Evolutionary conservation across 352 stramenopile species (phyloP).

Genomic region (Hyaloperonospora arabidopsidis): DNA sequence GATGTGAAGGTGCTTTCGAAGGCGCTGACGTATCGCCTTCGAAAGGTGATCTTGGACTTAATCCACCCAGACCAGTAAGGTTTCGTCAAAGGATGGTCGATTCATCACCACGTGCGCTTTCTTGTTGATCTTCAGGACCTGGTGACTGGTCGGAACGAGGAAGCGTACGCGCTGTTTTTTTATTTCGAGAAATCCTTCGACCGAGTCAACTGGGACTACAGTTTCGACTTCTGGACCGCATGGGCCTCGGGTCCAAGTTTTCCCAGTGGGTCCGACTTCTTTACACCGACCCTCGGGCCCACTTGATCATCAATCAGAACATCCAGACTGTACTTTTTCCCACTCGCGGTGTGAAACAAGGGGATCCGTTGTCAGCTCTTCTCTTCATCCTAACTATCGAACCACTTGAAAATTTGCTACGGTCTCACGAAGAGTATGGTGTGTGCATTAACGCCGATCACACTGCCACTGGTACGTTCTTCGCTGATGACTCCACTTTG

Average conservation of each 20-base stretch:
- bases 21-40: neutral
- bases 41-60: neutral
- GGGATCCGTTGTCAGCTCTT: neutral
- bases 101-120: neutral
- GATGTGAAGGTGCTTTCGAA: neutral
- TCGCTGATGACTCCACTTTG: constrained; percentile 4
- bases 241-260: too few relatives aligned
- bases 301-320: constrained; percentile 1
- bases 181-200: constrained; percentile 8
- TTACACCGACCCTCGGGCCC: neutral
- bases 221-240: too few relatives aligned
- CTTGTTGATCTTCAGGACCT: constrained; percentile 1
- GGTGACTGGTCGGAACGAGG: neutral
- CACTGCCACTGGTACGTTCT: neutral
- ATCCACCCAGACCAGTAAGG: constrained; percentile 3
- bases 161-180: neutral
- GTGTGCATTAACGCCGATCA: neutral
- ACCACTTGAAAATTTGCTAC: neutral
- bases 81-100: neutral
- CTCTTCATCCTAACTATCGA: neutral
- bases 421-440: neutral
- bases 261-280: neutral
- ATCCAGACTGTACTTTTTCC: neutral
- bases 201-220: neutral
- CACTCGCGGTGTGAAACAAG: neutral